phyloP scores from a whole-genome alignment of 495 filamentous ascomycete genomes.

The Trichoderma virens region DNA sequence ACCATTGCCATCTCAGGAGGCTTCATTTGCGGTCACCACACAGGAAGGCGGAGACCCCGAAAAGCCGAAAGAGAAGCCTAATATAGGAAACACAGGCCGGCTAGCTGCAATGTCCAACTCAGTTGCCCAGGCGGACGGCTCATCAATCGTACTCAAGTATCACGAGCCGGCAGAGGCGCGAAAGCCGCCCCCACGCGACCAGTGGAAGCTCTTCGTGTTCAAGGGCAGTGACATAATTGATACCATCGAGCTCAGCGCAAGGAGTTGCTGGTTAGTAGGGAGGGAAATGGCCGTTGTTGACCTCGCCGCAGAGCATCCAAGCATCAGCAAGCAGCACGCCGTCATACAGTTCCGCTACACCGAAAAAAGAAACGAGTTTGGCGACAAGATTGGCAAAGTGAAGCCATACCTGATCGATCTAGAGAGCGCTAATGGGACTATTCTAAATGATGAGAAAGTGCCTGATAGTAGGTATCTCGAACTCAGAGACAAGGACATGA shows the following conservation, averaged over 20 bases:
- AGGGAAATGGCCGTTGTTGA: slow-evolving; percentile 74
- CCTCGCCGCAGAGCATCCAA: slow-evolving; percentile 79
- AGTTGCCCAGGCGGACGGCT: slow-evolving; percentile 57
- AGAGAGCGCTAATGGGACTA: slow-evolving; percentile 88
- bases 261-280: slow-evolving; percentile 87
- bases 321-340: slow-evolving; percentile 89
- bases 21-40: slow-evolving; percentile 51
- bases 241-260: slow-evolving; percentile 63
- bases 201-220: slow-evolving; percentile 91
- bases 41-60: slow-evolving; percentile 37
- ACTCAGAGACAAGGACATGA: slow-evolving; percentile 76
- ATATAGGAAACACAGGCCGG: slow-evolving; percentile 70
- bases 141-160: slow-evolving; percentile 78
- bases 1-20: slow-evolving; percentile 62
- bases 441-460: slow-evolving; percentile 65
- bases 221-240: slow-evolving; percentile 73
- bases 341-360: slow-evolving; percentile 87
- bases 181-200: slow-evolving; percentile 67
- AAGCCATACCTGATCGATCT: slow-evolving; percentile 89
- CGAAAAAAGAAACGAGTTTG: slow-evolving; percentile 76
- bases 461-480: slow-evolving; percentile 76
- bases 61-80: slow-evolving; percentile 78
- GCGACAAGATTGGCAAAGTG: slow-evolving; percentile 71
- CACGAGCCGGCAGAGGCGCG: slow-evolving; percentile 90
- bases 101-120: slow-evolving; percentile 87